Evolutionary conservation across 176 grass and related monocot species (phyloP), one percentile per base, ranked within the genome.

Genomic region (Cocos nucifera): DNA sequence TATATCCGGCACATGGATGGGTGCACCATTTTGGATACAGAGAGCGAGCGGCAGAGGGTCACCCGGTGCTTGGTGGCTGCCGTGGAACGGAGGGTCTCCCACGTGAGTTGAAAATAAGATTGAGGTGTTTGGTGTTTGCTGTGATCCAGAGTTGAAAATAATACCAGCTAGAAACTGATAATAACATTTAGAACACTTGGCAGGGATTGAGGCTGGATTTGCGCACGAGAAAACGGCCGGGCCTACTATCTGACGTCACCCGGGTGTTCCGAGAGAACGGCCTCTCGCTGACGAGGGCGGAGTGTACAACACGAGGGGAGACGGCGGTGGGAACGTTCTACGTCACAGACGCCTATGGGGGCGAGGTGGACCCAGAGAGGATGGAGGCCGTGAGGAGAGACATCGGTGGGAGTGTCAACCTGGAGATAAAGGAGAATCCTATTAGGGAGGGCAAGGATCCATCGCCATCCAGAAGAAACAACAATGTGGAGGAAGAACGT

Each of bases 1-100:
- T 90, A 90, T 68, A 86, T 90, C 72, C 58, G 79, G 65, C 76
- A 90, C 73, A 90, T 83, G 72, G 76, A 82, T 27, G 87, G 87
- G 12, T 80, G 69, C 72, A 82, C 79, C 10, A 44, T 44, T 15
- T 71, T 86, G 4, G 79, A 90, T 64, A 58, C 64, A 30, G 56
- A 64, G 57, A 48, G 56, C 22, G 87, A 90, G 76, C 56, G 76
- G 69, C 87, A 82, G 68, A 90, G 65, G 73, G 75, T 90, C 0
- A 79, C 59, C 6, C 79, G 79, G 71, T 86, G 87, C 76, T 84
- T 90, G 49, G 82, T 77, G 5, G 79, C 87, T 20, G 87, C 87
- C 6, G 87, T 90, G 18, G 76, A 90, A 51, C 73, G 82, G 49
- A 71, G 87, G 32, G 72, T 73, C 2, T 23, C 65, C 22, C 53